Base-by-base conservation (phyloP, 768 basidiomycete genomes). In the Pleurotus giganteus region DNA sequence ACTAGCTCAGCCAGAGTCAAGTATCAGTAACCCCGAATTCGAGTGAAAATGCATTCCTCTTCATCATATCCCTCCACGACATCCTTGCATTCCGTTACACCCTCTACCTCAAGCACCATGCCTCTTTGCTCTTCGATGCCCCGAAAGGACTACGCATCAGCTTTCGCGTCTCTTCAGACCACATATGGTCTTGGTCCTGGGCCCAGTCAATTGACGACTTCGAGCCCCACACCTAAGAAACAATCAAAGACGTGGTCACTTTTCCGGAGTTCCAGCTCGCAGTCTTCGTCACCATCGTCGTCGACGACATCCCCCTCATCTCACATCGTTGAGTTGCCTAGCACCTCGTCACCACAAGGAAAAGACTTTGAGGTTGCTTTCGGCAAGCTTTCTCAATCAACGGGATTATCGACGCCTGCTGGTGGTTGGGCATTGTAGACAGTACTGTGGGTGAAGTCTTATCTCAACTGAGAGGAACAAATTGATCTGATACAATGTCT, bases 141-240 rank as follows among this genome's bases (percentile, higher is more conserved):
- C 9, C 17, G 9, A n/a, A 50, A 50, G 21, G 49, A 51, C 34
- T 51, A 51, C 23, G 17, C 49, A 13, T 29, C 49, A 6, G 49
- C 49, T 23, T 51, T 51, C 23, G 49, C 17, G n/a, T 29, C 49
- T n/a, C 31, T 51, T 4, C 49, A 51, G 34, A n/a, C 49, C 19
- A 51, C 49, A 36, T 51, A 51, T n/a, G 49, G 49, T n/a, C n/a
- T 51, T 21, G 49, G 49, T 19, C n/a, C 31, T 51, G 34, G 49
- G 15, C 39, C 39, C 12, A 45, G 44, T 17, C 32, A 34, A 13
- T 24, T 37, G 34, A 8, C 49, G 8, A 19, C 49, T 19, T 37
- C 49, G 23, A 51, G 31, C 31, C 49, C 49, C 24, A 11, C 7
- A 11, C 49, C 49, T 15, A 51, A 51, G 49, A 34, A 34, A 37